Conservation (phyloP, 2,329 filamentous ascomycete species). For the Metarhizium guizhouense region DNA sequence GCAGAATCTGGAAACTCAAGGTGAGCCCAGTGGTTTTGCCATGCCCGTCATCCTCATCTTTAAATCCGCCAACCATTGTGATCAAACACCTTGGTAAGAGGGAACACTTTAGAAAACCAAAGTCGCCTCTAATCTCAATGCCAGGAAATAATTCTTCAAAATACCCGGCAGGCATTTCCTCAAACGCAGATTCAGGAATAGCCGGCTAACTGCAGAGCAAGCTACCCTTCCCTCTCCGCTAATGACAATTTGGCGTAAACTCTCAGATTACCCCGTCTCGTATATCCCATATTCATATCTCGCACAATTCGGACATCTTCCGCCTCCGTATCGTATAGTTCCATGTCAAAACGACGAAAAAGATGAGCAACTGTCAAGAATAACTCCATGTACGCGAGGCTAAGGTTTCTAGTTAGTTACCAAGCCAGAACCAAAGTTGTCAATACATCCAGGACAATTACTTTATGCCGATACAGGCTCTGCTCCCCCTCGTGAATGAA, state of each 20-base stretch:
- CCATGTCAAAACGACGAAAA: not conserved
- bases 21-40: too few species aligned
- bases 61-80: too few species aligned
- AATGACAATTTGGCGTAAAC: not conserved
- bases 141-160: too few species aligned
- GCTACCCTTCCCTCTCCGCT: not conserved
- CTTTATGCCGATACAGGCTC: not conserved
- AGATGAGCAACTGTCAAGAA: not conserved
- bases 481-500: not conserved
- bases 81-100: too few species aligned
- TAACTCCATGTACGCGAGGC: not conserved
- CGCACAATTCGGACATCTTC: not conserved
- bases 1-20: too few species aligned
- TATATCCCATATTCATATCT: not conserved
- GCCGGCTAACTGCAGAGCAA: too few species aligned
- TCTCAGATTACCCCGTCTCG: not conserved
- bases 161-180: too few species aligned
- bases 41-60: too few species aligned
- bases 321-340: not conserved
- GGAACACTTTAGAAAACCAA: too few species aligned
- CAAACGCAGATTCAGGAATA: too few species aligned
- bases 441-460: not conserved
- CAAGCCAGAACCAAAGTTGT: not conserved
- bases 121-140: too few species aligned
- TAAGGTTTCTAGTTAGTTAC: not conserved